Evolutionary conservation across 2,329 filamentous ascomycete genomes (phyloP).

Genomic region (Claviceps capensis): DNA sequence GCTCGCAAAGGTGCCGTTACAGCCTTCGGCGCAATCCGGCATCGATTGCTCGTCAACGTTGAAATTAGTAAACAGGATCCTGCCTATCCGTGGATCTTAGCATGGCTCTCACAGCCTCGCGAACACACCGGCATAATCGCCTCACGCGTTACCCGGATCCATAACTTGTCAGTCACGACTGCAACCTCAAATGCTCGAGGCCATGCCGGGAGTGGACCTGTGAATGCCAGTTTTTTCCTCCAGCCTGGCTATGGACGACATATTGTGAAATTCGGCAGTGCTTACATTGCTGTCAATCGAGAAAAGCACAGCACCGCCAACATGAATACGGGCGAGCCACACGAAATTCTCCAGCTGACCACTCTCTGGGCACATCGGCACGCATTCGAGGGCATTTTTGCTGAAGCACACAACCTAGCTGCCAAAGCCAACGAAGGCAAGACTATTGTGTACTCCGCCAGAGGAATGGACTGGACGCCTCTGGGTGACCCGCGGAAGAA

Average conservation of each 20-base stretch:
- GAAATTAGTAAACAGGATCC: slow-evolving; percentile 92
- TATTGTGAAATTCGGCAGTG: slow-evolving; percentile 71
- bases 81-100: slow-evolving; percentile 85
- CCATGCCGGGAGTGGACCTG: slow-evolving; percentile 46
- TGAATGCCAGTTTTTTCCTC: slow-evolving; percentile 69
- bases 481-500: slow-evolving; percentile 80
- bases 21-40: slow-evolving; percentile 60
- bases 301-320: slow-evolving; percentile 77
- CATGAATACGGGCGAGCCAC: slow-evolving; percentile 71
- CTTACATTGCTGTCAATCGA: slow-evolving; percentile 76
- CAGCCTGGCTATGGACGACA: slow-evolving; percentile 87
- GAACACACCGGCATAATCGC: slow-evolving; percentile 46
- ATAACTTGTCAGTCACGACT: slow-evolving; percentile 42
- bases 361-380: slow-evolving; percentile 81
- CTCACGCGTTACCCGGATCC: slow-evolving; percentile 43
- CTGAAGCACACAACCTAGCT: slow-evolving; percentile 71
- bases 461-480: slow-evolving; percentile 70
- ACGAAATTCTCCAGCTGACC: slow-evolving; percentile 87
- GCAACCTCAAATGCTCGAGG: slow-evolving; percentile 47
- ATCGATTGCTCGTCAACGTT: slow-evolving; percentile 82
- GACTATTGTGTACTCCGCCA: slow-evolving; percentile 78
- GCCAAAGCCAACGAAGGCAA: slow-evolving; percentile 76
- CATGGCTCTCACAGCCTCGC: slow-evolving; percentile 84
- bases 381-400: slow-evolving; percentile 81
- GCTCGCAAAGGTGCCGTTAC: slow-evolving; percentile 64